Conservation (phyloP, 2,329 filamentous ascomycete genomes). For the Xylaria hypoxylon region DNA sequence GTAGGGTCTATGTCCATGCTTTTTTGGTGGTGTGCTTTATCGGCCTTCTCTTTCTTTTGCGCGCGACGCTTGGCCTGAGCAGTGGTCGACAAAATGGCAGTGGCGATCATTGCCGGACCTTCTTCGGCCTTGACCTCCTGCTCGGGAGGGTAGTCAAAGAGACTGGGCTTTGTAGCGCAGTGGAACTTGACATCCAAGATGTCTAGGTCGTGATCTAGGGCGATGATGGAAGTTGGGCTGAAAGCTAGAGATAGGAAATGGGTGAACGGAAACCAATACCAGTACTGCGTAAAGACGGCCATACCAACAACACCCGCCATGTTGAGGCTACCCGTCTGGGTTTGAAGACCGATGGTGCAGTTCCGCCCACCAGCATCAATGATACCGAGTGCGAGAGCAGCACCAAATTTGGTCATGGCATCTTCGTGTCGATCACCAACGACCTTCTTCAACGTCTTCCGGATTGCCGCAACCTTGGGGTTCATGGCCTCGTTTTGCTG, state of each 20-base stretch:
- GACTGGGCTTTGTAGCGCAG: slow-evolving; percentile 91
- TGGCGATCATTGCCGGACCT: slow-evolving; percentile 92
- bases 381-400: slow-evolving; percentile 92
- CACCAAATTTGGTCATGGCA: slow-evolving; percentile 99
- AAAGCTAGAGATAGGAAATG: slow-evolving; percentile 97
- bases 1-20: slow-evolving; percentile 95
- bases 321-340: slow-evolving; percentile 97
- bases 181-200: slow-evolving; percentile 96
- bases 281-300: slow-evolving; percentile 98
- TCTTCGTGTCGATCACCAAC: slow-evolving; percentile 96
- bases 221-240: slow-evolving; percentile 96
- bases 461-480: slow-evolving; percentile 89
- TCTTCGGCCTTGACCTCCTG: slow-evolving; percentile 96
- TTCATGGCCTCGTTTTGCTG: slow-evolving; percentile 99
- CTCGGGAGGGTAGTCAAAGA: slow-evolving; percentile 98
- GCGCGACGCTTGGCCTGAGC: slow-evolving; percentile 96
- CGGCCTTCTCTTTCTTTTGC: slow-evolving; percentile 82
- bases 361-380: slow-evolving; percentile 98
- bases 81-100: slow-evolving; percentile 94
- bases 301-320: slow-evolving; percentile 98
- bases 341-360: slow-evolving; percentile 97
- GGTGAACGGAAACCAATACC: slow-evolving; percentile 99
- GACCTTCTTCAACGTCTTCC: slow-evolving; percentile 94
- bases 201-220: slow-evolving; percentile 91
- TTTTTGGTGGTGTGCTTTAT: slow-evolving; percentile 80